Base-by-base conservation (phyloP, 2,329 filamentous ascomycete species). In the Fusarium poae region DNA sequence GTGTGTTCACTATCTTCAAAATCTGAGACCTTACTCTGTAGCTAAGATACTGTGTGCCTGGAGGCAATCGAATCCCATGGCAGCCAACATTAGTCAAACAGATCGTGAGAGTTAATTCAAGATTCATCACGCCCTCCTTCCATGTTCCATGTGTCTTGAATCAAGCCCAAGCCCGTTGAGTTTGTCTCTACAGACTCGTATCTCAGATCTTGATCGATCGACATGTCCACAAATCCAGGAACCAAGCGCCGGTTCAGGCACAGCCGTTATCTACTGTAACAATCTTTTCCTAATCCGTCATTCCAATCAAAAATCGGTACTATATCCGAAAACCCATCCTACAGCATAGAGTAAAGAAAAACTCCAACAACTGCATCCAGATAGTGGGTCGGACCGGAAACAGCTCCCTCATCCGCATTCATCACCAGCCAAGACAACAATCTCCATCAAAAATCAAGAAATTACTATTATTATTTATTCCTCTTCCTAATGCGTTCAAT, bases 331-430 rank as follows among this genome's bases (percentile, higher is more conserved):
- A 32, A 6, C 6, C 15, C 11, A 32, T 37, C 18, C n/a, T 20
- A 12, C n/a, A 20, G 13, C 11, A 13, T 23, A 7, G 1, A 2
- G 16, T 6, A 37, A 4, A 20, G n/a, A 48, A 18, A 46, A 20
- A 55, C 42, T 30, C 21, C 12, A 18, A 34, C 8, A 30, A 9
- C 61, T 60, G 62, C 62, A 65, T 54, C 61, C 46, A 65, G 54
- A 20, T 48, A 44, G 62, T 54, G 32, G 62, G 37, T 10, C 23
- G 18, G 13, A 20, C 62, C 61, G 62, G 30, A 65, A 65, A 18
- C 62, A 65, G 62, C 61, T 45, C 12, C 35, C 42, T 9, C 42
- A 23, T 59, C 61, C 54, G 62, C 54, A 39, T 54, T 54, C 62
- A 65, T 58, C 62, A 44, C 16, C 8, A 18, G 5, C 12, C 15